Evolutionary conservation across 140 eudicot genomes (phyloP).

Genomic region (Bidens hawaiensis): DNA sequence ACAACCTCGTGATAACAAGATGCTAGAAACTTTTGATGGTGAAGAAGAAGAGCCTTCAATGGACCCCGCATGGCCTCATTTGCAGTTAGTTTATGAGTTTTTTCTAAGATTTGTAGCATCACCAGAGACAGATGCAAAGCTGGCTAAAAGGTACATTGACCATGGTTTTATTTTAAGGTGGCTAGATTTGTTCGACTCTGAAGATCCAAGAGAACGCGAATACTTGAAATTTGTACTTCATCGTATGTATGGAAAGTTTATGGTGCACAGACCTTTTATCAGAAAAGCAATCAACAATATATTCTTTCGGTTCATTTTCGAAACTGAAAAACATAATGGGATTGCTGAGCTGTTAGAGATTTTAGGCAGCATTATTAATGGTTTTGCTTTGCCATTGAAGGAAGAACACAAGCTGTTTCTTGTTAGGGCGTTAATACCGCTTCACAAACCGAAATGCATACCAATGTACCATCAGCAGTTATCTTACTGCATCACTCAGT

Average conservation of each 20-base stretch:
- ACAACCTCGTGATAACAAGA: conserved; percentile 62
- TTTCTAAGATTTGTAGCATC: conserved; percentile 67
- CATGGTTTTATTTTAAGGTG: conserved; percentile 50
- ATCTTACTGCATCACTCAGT: conserved; percentile 48
- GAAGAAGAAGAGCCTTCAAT: conserved; percentile 72
- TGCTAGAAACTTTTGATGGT: conserved; percentile 51
- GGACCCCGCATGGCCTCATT: conserved; percentile 75
- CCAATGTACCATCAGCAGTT: conserved; percentile 57
- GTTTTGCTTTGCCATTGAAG: conserved; percentile 7
- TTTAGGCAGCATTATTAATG: conserved; percentile 7
- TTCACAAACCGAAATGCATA: conserved; percentile 56
- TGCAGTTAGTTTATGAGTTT: conserved; percentile 62
- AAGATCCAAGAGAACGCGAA: conserved; percentile 49
- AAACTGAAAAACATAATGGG: background rate
- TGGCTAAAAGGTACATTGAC: conserved; percentile 59
- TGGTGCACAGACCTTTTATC: conserved; percentile 36
- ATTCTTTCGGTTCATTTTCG: conserved; percentile 53
- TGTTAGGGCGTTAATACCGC: conserved; percentile 47
- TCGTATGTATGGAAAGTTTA: conserved; percentile 54
- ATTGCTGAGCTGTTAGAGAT: conserved; percentile 2
- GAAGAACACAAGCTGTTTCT: conserved; percentile 30
- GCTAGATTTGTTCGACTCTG: conserved; percentile 37
- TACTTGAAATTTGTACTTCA: conserved; percentile 60
- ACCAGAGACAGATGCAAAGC: conserved; percentile 66
- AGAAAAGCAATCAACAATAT: conserved; percentile 66